These are phyloP conservation scores for Vanderwaltozyma yarrowii DNA, from an alignment of 805 yeast species.

Conservation along the genomic window DNA sequence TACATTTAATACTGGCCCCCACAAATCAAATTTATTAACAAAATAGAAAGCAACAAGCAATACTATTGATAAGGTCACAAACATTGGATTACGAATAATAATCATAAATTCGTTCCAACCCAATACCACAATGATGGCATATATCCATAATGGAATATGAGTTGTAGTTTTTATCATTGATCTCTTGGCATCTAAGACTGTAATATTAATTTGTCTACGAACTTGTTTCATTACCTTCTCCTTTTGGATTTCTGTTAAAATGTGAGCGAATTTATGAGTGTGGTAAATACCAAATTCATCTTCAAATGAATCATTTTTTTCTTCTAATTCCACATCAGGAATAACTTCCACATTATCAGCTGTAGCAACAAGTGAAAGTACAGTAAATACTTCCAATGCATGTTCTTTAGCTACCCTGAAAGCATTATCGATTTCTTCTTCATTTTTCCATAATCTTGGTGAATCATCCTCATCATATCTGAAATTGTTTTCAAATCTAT, in stretches of 20 bases:
- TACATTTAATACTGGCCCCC: constrained; percentile 64
- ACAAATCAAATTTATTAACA: constrained; percentile 57
- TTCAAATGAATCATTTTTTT: constrained; percentile 22
- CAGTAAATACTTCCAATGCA: constrained; percentile 50
- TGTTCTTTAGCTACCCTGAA: constrained; percentile 54
- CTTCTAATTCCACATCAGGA: constrained; percentile 44
- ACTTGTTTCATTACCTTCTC: constrained; percentile 47
- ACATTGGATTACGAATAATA: constrained; percentile 75
- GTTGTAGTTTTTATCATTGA: constrained; percentile 69
- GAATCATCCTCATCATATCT: constrained; percentile 73
- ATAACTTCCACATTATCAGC: constrained; percentile 44
- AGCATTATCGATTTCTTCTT: constrained; percentile 58
- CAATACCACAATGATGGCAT: constrained; percentile 55
- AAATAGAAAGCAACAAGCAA: constrained; percentile 53
- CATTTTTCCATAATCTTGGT: constrained; percentile 72
- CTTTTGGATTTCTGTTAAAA: constrained; percentile 49
- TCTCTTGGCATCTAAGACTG: constrained; percentile 80
- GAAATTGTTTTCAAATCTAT: constrained; percentile 72
- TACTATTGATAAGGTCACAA: constrained; percentile 52
- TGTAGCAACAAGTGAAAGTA: constrained; percentile 45
- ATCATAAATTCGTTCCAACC: constrained; percentile 98
- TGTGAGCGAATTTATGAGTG: constrained; percentile 40
- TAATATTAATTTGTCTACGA: constrained; percentile 66
- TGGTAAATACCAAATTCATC: constrained; percentile 35
- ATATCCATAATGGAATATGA: constrained; percentile 76